These are phyloP conservation scores for Brassica carinata DNA, from an alignment of 345 rosid species.

Conservation along the genomic window DNA sequence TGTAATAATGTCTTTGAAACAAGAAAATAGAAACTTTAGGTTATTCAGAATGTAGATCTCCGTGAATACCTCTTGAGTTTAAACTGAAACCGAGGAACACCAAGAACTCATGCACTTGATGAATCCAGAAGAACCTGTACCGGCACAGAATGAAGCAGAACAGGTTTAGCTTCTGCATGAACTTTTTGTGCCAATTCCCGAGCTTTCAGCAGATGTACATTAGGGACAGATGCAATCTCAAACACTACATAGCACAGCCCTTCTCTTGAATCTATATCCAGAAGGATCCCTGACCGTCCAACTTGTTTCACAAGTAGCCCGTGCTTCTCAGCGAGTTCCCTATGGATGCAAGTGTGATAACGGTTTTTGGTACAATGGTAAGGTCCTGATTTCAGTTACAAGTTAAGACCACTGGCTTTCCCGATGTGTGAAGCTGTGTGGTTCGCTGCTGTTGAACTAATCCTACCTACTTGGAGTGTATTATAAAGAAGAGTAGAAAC, in stretches of 20 bases:
- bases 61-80: slow-evolving; percentile 84
- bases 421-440: slow-evolving; percentile 94
- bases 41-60: slow-evolving; percentile 58
- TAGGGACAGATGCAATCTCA: slow-evolving; percentile 89
- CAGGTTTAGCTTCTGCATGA: slow-evolving; percentile 71
- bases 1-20: slow-evolving; percentile 29
- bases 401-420: slow-evolving; percentile 86
- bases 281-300: slow-evolving; percentile 53
- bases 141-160: slow-evolving; percentile 77
- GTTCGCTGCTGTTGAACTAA: slow-evolving; percentile 73
- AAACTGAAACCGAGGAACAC: slow-evolving; percentile 76
- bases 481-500: slow-evolving; percentile 71
- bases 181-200: slow-evolving; percentile 66
- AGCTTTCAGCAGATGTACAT: slow-evolving; percentile 77
- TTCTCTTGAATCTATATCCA: slow-evolving; percentile 65
- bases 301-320: slow-evolving; percentile 66
- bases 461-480: slow-evolving; percentile 86
- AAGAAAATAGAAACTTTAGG: background rate
- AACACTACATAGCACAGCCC: slow-evolving; percentile 64
- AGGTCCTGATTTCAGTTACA: slow-evolving; percentile 71
- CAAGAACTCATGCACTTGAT: slow-evolving; percentile 68
- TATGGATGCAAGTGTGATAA: slow-evolving; percentile 66
- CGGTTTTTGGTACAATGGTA: slow-evolving; percentile 75
- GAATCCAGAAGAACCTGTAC: slow-evolving; percentile 72
- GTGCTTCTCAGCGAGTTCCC: slow-evolving; percentile 68